Conservation (phyloP, 2,329 filamentous ascomycete genomes). For the Magnaporthales sp. region DNA sequence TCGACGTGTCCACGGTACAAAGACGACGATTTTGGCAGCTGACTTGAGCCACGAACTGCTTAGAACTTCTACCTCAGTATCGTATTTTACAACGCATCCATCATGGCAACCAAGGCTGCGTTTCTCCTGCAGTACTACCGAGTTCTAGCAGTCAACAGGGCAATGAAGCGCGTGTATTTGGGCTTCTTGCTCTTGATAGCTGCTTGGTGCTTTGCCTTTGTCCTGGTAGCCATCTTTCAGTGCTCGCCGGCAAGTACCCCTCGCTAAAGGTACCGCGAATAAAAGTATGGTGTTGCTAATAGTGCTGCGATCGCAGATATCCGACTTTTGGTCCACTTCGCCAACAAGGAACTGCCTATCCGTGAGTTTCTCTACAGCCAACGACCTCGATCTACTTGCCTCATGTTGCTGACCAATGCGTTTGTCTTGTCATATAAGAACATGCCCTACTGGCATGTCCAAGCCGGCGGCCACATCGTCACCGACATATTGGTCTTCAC, state of each 20-base stretch:
- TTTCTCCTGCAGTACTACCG: constrained; percentile 29
- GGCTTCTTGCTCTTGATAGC: not conserved
- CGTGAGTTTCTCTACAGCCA: not conserved
- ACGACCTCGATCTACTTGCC: not conserved
- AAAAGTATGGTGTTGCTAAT: not conserved
- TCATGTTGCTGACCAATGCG: not conserved
- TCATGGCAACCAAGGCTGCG: constrained; percentile 25
- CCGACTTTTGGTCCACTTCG: not conserved
- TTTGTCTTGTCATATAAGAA: not conserved
- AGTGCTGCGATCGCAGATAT: not conserved
- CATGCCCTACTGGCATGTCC: not conserved
- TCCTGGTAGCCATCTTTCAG: not conserved
- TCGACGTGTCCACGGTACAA: too few species aligned
- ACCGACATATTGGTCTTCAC: constrained; percentile 10
- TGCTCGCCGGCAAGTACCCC: not conserved
- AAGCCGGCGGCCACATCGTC: not conserved
- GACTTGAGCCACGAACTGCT: not conserved
- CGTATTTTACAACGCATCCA: constrained; percentile 25
- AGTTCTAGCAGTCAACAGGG: not conserved
- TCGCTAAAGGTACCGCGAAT: not conserved
- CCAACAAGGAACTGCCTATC: not conserved
- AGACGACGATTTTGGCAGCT: not conserved
- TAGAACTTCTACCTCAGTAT: constrained; percentile 28
- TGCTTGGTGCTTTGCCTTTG: not conserved
- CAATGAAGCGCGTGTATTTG: not conserved